phyloP scores from a whole-genome alignment of 2,329 filamentous ascomycete genomes.

The Aspergillus puulaauensis region DNA sequence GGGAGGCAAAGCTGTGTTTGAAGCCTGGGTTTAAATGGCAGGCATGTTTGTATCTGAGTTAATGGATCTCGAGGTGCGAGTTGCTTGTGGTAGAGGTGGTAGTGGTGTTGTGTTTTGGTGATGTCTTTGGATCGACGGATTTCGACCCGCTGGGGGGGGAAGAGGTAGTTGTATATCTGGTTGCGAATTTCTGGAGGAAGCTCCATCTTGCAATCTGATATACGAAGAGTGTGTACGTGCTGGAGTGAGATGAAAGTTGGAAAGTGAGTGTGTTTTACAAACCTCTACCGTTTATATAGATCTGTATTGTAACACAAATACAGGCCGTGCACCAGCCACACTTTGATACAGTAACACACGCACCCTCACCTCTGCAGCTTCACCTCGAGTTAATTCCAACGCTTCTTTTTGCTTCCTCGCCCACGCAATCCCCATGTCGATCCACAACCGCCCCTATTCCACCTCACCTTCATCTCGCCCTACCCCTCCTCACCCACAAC shows the following conservation, averaged over 20 bases:
- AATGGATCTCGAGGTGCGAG: constrained; percentile 24
- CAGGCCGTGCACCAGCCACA: not conserved
- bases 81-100: constrained; percentile 59
- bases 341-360: not conserved
- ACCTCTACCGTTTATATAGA: not conserved
- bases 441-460: constrained; percentile 7
- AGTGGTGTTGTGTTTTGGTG: constrained; percentile 57
- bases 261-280: not conserved
- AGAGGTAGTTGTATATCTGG: constrained; percentile 66
- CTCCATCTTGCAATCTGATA: not conserved
- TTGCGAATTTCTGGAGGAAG: constrained; percentile 69
- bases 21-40: not conserved
- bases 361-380: not conserved
- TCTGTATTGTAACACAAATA: constrained; percentile 6
- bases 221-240: constrained; percentile 23
- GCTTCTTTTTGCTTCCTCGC: no score
- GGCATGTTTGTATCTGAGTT: constrained; percentile 5
- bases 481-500: constrained; percentile 11
- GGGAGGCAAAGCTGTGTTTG: constrained; percentile 52
- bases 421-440: constrained; percentile 3
- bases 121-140: constrained; percentile 42
- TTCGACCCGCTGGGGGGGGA: constrained; percentile 38
- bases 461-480: not conserved
- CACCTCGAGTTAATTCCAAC: not conserved
- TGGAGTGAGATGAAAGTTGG: not conserved